These are phyloP conservation scores for Myriosclerotinia scirpicola DNA, from an alignment of 2,329 filamentous ascomycete species.

Conservation along the genomic window DNA sequence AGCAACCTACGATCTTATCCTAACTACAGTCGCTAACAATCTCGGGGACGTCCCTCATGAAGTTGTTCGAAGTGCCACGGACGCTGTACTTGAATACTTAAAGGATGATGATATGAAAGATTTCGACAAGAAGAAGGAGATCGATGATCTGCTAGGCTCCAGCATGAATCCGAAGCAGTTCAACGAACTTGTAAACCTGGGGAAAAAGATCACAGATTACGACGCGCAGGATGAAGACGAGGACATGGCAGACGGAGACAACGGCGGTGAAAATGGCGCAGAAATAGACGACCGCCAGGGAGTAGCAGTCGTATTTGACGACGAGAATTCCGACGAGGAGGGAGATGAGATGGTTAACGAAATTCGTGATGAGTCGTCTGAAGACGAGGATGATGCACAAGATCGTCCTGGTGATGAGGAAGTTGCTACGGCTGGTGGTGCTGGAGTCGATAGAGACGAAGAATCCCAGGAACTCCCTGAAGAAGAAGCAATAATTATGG, in stretches of 20 bases:
- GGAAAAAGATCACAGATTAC: constrained; percentile 99
- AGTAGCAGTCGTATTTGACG: constrained; percentile 96
- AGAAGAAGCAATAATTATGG: constrained; percentile 80
- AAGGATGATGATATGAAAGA: constrained; percentile 97
- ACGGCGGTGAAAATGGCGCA: constrained; percentile 64
- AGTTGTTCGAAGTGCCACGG: constrained; percentile 88
- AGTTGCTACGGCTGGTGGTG: constrained; percentile 52
- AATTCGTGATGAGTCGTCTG: constrained; percentile 83
- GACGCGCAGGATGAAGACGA: constrained; percentile 96
- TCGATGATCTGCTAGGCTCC: constrained; percentile 88
- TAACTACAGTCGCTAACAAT: constrained; percentile 83
- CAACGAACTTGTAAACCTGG: constrained; percentile 92
- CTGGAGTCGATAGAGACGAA: constrained; percentile 49
- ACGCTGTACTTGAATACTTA: constrained; percentile 84
- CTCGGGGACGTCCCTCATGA: constrained; percentile 92
- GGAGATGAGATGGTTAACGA: constrained; percentile 77
- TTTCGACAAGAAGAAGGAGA: constrained; percentile 96
- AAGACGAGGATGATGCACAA: constrained; percentile 70
- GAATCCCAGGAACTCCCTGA: constrained; percentile 54
- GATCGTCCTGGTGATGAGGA: constrained; percentile 55
- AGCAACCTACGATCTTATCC: constrained; percentile 90
- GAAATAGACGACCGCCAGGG: constrained; percentile 94
- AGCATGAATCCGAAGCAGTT: constrained; percentile 86
- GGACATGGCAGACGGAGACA: constrained; percentile 70
- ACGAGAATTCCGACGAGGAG: constrained; percentile 82